These are phyloP conservation scores for Exidia glandulosa DNA, from an alignment of 768 basidiomycete genomes.

Conservation along the genomic window DNA sequence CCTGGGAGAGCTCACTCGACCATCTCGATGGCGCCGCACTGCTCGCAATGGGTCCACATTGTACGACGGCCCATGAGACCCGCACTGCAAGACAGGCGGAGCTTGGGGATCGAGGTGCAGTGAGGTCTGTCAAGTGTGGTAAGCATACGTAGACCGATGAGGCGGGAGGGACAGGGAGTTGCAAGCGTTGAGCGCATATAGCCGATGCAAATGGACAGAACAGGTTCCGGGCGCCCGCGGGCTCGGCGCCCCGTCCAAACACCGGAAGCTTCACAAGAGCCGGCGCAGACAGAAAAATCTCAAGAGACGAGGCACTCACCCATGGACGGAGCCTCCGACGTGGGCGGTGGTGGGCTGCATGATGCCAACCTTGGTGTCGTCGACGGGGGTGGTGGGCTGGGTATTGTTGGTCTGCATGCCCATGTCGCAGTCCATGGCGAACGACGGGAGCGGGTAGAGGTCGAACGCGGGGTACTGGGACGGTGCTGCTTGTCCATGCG, in stretches of 20 bases:
- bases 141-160: too few species aligned
- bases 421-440: slow-evolving; percentile 18
- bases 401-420: background rate
- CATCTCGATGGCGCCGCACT: slow-evolving; percentile 84
- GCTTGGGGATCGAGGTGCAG: slow-evolving; percentile 74
- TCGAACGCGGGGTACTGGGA: slow-evolving; percentile 43
- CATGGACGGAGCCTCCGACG: slow-evolving; percentile 37
- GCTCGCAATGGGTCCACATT: slow-evolving; percentile 84
- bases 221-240: too few species aligned
- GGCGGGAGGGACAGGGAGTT: too few species aligned
- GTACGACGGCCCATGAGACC: slow-evolving; percentile 59
- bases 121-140: slow-evolving; percentile 49
- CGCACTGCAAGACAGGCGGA: slow-evolving; percentile 66
- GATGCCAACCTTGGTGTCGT: slow-evolving; percentile 44
- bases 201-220: too few species aligned
- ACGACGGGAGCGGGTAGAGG: slow-evolving; percentile 45
- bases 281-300: background rate
- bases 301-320: slow-evolving; percentile 34
- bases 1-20: slow-evolving; percentile 38
- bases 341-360: slow-evolving; percentile 42
- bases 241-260: too few species aligned
- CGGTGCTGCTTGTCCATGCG: background rate
- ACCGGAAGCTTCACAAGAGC: too few species aligned
- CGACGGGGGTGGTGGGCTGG: background rate
- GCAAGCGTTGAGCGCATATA: too few species aligned